Base-by-base conservation (phyloP, 2,329 filamentous ascomycete genomes). In the Hypoxylon sp. region DNA sequence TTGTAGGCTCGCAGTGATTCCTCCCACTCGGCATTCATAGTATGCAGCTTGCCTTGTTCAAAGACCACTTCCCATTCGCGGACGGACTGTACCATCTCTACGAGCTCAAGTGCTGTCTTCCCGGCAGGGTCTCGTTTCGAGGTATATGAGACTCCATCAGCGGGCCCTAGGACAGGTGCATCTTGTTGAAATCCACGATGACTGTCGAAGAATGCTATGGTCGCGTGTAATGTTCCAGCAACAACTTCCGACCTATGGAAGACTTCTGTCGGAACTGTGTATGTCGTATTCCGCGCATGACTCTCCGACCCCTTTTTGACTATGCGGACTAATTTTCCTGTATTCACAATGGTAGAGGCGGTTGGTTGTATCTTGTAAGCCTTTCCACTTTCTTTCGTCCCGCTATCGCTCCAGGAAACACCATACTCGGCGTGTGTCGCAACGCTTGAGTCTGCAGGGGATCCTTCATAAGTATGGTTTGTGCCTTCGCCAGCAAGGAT, bases 151-250 rank as follows among this genome's bases (percentile, higher is more conserved):
- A 60, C 50, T 8, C 49, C 61, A 20, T 66, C 57, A 23, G 45
- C 60, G 5, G 70, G 70, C 0, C 69, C 69, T 3, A 73, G 57
- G 0, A 71, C 67, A 3, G 55, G 55, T 0, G 68, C 69, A 38
- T 69, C 63, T 29, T 60, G 42, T 3, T 59, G 46, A 37, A 67
- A 71, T 5, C 70, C 71, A 1, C 66, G 65, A 7, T 29, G 35
- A 1, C 68, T 62, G 46, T 74, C 71, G 38, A 73, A 73, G 35
- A 68, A 65, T 60, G 70, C 70, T 3, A 74, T 26, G 0, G 70
- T 71, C 1, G 72, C 70, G 31, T 72, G 68, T 0, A 72, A 38
- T 1, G 30, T 38, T 5, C 68, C 55, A 0, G 67, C 63, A 2
- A 55, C 44, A 2, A 73, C 68, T 1, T 61, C 60, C 5, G 63